phyloP scores from a whole-genome alignment of 2,329 filamentous ascomycete genomes.

The Diaporthe australafricana region DNA sequence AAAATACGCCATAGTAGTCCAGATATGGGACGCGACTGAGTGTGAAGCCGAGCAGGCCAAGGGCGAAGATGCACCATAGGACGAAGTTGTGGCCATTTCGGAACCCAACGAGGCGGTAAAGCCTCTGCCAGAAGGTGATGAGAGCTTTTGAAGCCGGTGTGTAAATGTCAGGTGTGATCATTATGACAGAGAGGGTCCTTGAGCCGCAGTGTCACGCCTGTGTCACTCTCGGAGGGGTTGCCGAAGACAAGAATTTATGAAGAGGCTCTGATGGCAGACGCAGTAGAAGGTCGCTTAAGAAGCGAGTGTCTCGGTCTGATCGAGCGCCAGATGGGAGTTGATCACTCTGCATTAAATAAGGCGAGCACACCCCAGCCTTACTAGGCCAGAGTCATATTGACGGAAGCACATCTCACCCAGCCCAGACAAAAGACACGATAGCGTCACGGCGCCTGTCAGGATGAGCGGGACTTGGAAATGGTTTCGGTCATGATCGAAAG shows the following conservation, averaged over 20 bases:
- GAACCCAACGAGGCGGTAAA: constrained; percentile 65
- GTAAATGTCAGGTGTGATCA: not conserved
- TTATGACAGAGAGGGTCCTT: not conserved
- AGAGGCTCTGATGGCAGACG: constrained; percentile 7
- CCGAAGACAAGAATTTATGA: constrained; percentile 21
- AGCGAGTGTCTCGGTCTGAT: constrained; percentile 39
- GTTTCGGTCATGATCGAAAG: not conserved
- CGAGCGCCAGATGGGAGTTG: constrained; percentile 34
- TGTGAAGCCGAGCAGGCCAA: constrained; percentile 59
- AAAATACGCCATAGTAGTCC: constrained; percentile 55
- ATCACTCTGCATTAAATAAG: constrained; percentile 34
- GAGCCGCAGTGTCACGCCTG: not conserved
- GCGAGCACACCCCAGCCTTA: constrained; percentile 16
- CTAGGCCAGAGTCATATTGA: constrained; percentile 36
- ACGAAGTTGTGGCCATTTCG: constrained; percentile 67
- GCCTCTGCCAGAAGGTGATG: constrained; percentile 40
- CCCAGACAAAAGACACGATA: constrained; percentile 14
- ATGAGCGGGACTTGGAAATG: not conserved
- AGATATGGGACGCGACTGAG: constrained; percentile 62
- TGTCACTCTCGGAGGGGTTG: constrained; percentile 22
- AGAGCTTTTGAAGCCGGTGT: not conserved
- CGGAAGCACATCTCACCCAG: constrained; percentile 22
- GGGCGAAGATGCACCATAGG: constrained; percentile 62
- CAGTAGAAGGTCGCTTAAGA: constrained; percentile 36
- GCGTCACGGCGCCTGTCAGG: constrained; percentile 17